A percentile compares a stretch with the other conserved stretches of the same genome.
Conservation (phyloP, 306 rosid species). For the Fragaria nilgerrensis region DNA sequence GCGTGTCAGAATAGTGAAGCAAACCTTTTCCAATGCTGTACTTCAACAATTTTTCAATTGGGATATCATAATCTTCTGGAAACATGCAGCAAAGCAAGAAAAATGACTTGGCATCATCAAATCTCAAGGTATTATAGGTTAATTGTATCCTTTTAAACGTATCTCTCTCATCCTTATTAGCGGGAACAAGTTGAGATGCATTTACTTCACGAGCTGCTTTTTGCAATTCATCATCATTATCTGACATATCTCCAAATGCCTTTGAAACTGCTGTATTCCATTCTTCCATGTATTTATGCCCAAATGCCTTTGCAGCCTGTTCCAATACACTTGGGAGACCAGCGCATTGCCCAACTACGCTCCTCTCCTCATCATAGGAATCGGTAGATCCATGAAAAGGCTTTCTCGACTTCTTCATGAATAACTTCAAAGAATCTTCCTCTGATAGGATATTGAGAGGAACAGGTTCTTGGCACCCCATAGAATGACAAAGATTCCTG, state of each 20-base stretch:
- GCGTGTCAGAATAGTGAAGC: not conserved
- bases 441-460: not conserved
- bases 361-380: constrained; percentile 2
- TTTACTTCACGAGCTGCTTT: not conserved
- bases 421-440: constrained; percentile 15
- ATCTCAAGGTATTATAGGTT: not conserved
- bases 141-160: not conserved
- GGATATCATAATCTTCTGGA: constrained; percentile 11
- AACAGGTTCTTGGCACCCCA: constrained; percentile 7
- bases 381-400: not conserved
- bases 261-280: not conserved
- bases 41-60: constrained; percentile 6
- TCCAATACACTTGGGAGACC: constrained; percentile 24
- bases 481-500: not conserved
- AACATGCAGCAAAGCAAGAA: constrained; percentile 27
- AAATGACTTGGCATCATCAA: not conserved
- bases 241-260: not conserved
- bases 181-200: not conserved
- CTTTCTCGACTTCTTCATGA: constrained; percentile 5
- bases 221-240: not conserved
- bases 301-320: constrained; percentile 21
- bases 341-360: constrained; percentile 14
- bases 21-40: constrained; percentile 16
- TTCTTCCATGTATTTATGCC: constrained; percentile 9
- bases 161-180: not conserved